phyloP scores from a whole-genome alignment of 345 rosid genomes.

The Murraya koenigii region DNA sequence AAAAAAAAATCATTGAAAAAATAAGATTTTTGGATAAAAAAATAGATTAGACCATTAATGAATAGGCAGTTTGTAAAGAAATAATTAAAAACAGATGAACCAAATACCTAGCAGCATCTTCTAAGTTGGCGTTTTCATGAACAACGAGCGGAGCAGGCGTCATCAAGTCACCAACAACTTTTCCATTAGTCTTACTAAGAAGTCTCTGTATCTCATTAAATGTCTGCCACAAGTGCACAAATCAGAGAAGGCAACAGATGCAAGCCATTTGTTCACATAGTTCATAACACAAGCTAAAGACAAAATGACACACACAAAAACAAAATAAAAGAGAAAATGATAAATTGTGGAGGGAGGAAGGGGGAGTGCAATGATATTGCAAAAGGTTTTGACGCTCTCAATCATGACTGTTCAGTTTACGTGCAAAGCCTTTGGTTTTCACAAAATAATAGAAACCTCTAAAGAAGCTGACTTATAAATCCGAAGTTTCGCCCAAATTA shows the following conservation, averaged over 20 bases:
- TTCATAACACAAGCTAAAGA: not conserved
- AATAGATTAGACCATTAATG: not conserved
- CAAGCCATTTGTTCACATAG: not conserved
- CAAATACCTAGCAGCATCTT: slow-evolving; percentile 83
- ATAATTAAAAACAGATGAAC: not conserved
- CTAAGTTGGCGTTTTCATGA: slow-evolving; percentile 70
- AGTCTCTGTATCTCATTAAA: slow-evolving; percentile 81
- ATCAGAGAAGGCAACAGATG: slow-evolving; percentile 13
- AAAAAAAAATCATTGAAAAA: not conserved
- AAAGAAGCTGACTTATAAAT: not conserved
- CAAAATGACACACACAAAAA: not conserved
- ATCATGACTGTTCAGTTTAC: not conserved
- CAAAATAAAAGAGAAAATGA: not conserved
- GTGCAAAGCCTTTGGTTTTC: not conserved
- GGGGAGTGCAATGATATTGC: no score
- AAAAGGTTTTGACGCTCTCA: no score
- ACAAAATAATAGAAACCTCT: no score
- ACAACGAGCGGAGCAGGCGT: slow-evolving; percentile 83
- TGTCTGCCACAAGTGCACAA: slow-evolving; percentile 39
- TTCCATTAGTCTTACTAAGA: slow-evolving; percentile 72
- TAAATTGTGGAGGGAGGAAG: not conserved
- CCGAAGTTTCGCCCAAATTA: not conserved
- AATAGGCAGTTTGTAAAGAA: not conserved
- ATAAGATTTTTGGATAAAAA: not conserved
- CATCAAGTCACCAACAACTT: slow-evolving; percentile 94